phyloP scores from a whole-genome alignment of 768 basidiomycete genomes.

The Tephrocybe sp. region DNA sequence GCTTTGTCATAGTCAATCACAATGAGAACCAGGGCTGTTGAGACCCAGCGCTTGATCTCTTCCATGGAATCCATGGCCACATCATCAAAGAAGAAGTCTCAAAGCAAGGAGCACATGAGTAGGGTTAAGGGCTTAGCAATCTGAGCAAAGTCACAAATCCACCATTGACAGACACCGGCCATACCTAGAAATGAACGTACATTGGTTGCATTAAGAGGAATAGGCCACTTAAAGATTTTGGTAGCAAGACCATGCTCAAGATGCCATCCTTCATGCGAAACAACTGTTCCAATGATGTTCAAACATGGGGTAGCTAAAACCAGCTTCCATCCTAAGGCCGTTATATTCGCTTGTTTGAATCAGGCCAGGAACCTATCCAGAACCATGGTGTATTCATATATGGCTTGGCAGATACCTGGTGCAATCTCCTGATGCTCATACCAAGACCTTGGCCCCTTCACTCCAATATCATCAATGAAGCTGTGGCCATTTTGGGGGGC shows the following conservation, averaged over 20 bases:
- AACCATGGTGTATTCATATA: slow-evolving; percentile 15
- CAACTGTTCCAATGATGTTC: slow-evolving; percentile 28
- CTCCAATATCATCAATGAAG: slow-evolving; percentile 21
- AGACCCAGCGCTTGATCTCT: no score
- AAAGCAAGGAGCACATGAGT: slow-evolving; percentile 3
- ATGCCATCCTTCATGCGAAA: slow-evolving; percentile 29
- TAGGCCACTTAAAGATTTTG: slow-evolving; percentile 29
- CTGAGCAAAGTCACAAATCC: slow-evolving; percentile 23
- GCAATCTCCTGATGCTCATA: slow-evolving; percentile 15
- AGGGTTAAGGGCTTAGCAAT: slow-evolving; percentile 25
- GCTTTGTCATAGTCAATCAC: no score
- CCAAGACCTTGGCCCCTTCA: slow-evolving; percentile 16
- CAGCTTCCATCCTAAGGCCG: slow-evolving; percentile 31
- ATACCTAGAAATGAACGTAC: slow-evolving; percentile 26
- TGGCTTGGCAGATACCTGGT: slow-evolving; percentile 25
- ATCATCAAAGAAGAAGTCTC: slow-evolving; percentile 26
- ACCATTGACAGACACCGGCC: slow-evolving; percentile 18
- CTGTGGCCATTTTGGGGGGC: slow-evolving; percentile 10
- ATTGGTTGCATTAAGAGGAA: slow-evolving; percentile 9
- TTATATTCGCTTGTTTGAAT: slow-evolving; percentile 26
- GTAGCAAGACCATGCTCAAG: slow-evolving; percentile 21
- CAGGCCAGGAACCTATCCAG: slow-evolving; percentile 23
- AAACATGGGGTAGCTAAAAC: slow-evolving; percentile 18
- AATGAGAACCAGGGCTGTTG: no score
- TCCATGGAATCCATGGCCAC: slow-evolving; percentile 24